Conservation (phyloP, 2,329 filamentous ascomycete genomes). For the Colletotrichum ledebouriae region DNA sequence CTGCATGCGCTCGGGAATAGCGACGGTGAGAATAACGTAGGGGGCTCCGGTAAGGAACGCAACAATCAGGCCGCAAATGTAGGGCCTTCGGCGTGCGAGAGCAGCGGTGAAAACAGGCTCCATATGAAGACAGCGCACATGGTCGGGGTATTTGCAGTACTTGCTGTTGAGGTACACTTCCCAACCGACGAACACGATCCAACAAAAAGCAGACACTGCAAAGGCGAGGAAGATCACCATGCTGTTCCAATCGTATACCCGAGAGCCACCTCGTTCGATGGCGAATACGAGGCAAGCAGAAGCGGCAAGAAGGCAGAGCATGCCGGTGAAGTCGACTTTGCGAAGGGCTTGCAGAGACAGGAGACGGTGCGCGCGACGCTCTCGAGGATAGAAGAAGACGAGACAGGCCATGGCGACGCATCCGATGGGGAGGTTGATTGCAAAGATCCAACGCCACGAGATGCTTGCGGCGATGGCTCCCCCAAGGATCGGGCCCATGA, state of each 20-base stretch:
- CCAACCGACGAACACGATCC: slow-evolving; percentile 64
- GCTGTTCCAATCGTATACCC: slow-evolving; percentile 65
- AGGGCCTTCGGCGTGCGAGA: slow-evolving; percentile 63
- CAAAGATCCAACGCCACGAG: slow-evolving; percentile 72
- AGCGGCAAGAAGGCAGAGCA: slow-evolving; percentile 62
- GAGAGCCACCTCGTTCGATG: slow-evolving; percentile 68
- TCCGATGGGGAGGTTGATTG: slow-evolving; percentile 71
- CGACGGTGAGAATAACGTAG: slow-evolving; percentile 70
- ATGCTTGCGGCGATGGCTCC: slow-evolving; percentile 67
- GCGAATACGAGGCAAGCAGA: slow-evolving; percentile 69
- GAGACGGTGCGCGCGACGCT: slow-evolving; percentile 50
- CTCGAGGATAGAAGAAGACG: slow-evolving; percentile 60
- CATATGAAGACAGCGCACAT: slow-evolving; percentile 49
- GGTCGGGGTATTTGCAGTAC: slow-evolving; percentile 24
- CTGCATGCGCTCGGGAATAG: slow-evolving; percentile 72
- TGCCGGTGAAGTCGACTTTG: slow-evolving; percentile 67
- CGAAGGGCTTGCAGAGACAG: slow-evolving; percentile 58
- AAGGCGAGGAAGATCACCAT: slow-evolving; percentile 64
- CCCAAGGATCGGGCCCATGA: slow-evolving; percentile 70
- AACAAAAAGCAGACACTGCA: slow-evolving; percentile 61
- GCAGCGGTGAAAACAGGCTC: slow-evolving; percentile 69
- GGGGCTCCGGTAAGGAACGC: slow-evolving; percentile 70
- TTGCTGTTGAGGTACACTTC: slow-evolving; percentile 54
- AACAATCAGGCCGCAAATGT: slow-evolving; percentile 63
- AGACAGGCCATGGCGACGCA: slow-evolving; percentile 61